Conservation (phyloP, 1,139 yeast species). For the Candida neerlandica region DNA sequence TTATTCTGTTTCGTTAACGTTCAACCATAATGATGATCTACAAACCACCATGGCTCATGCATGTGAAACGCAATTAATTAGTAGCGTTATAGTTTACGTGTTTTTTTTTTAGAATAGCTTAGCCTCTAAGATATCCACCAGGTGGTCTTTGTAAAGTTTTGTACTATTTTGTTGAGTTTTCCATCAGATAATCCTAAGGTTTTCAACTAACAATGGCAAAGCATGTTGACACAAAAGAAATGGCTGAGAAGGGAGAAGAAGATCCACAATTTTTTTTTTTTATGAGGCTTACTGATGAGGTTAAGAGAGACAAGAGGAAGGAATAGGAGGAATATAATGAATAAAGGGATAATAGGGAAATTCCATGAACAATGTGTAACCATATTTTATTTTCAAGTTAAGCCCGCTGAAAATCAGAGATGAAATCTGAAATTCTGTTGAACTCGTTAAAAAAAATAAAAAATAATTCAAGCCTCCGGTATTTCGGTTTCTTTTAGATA, state of each 20-base stretch:
- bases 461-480: neutral
- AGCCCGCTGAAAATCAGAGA: neutral
- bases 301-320: neutral
- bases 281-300: neutral
- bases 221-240: neutral
- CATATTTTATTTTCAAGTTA: neutral
- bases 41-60: too few species aligned
- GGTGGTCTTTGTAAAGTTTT: too few species aligned
- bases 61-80: too few species aligned
- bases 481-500: neutral
- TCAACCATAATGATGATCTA: too few species aligned
- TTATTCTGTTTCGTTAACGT: too few species aligned
- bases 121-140: too few species aligned
- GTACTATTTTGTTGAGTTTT: too few species aligned
- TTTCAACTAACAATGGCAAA: neutral
- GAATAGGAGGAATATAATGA: too few species aligned
- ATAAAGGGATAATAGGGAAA: too few species aligned
- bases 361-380: too few species aligned
- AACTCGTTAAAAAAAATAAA: neutral
- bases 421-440: neutral
- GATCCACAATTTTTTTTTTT: neutral
- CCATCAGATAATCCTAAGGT: neutral
- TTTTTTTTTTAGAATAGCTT: too few species aligned
- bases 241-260: neutral
- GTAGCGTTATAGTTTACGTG: too few species aligned